phyloP scores from a whole-genome alignment of 208 protist genomes.

The Crithidia acanthocephali region DNA sequence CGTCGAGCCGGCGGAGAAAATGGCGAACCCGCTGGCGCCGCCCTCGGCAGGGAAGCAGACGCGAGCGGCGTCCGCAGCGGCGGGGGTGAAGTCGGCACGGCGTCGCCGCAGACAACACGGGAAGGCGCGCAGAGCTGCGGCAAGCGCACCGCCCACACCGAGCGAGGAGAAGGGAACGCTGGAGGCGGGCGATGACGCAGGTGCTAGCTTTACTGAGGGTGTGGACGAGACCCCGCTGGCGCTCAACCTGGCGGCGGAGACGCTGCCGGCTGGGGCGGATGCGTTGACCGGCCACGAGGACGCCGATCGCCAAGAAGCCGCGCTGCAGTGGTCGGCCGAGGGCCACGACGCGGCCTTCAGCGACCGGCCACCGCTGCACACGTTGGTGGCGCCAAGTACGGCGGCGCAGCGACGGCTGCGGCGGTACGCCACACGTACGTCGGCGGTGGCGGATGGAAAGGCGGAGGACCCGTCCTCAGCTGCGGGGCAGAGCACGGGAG shows the following conservation, averaged over 20 bases:
- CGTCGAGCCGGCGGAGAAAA: conserved; percentile 54
- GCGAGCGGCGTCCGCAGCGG: background rate
- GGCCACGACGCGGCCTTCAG: conserved; percentile 13
- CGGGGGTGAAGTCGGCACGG: background rate
- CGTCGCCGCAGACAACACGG: conserved; percentile 2
- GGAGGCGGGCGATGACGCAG: no score
- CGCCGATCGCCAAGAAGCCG: background rate
- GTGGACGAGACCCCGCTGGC: background rate
- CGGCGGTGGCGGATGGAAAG: background rate
- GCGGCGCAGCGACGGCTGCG: conserved; percentile 22
- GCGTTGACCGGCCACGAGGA: conserved; percentile 18
- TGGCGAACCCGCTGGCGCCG: conserved; percentile 69
- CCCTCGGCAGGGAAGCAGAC: background rate
- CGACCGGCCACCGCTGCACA: conserved; percentile 31
- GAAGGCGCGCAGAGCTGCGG: background rate
- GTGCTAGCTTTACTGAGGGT: no score
- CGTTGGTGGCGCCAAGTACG: conserved; percentile 14
- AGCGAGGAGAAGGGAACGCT: background rate
- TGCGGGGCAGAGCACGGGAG: background rate
- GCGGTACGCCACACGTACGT: conserved; percentile 14
- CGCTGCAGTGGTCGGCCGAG: conserved; percentile 18
- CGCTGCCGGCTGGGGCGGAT: conserved; percentile 9
- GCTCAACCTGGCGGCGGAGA: conserved; percentile 12
- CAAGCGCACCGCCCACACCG: background rate
- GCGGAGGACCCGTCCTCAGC: no score